Percentiles rank a stretch among this genome's conserved stretches.
phyloP scores from a whole-genome alignment of 1,139 yeast genomes.

The Magnusiomyces magnusii region DNA sequence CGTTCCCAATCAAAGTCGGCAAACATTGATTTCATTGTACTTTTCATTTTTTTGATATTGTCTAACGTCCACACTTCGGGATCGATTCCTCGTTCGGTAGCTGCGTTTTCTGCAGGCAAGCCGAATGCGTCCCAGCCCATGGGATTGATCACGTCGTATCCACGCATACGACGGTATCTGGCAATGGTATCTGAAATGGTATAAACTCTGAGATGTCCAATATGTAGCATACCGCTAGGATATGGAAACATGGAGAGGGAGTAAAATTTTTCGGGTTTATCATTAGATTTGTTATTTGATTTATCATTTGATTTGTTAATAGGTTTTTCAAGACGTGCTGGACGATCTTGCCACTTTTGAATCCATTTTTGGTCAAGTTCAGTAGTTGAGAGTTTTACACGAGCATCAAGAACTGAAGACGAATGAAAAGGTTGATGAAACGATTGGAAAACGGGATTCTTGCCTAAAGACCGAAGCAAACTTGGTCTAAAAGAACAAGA shows the following conservation, averaged over 20 bases:
- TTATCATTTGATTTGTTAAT: neutral
- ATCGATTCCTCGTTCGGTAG: slow-evolving; percentile 71
- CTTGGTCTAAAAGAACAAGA: no score
- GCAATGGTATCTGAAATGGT: slow-evolving; percentile 82
- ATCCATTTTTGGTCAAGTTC: slow-evolving; percentile 32
- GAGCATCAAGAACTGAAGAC: slow-evolving; percentile 7
- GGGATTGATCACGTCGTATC: slow-evolving; percentile 78
- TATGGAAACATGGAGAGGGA: slow-evolving; percentile 90
- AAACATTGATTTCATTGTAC: slow-evolving; percentile 67
- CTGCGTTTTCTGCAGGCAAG: slow-evolving; percentile 96
- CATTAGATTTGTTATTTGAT: slow-evolving; percentile 17
- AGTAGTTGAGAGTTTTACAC: slow-evolving; percentile 11
- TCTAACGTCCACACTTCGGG: slow-evolving; percentile 77
- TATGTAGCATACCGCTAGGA: slow-evolving; percentile 86
- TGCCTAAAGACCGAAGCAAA: neutral
- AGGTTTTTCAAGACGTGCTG: slow-evolving; percentile 20
- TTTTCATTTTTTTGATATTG: slow-evolving; percentile 76
- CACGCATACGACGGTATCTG: slow-evolving; percentile 68
- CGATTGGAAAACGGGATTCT: neutral
- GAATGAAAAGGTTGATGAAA: neutral
- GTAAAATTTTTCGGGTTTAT: slow-evolving; percentile 38
- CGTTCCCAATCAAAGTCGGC: slow-evolving; percentile 93
- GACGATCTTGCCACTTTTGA: slow-evolving; percentile 23
- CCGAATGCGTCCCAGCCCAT: slow-evolving; percentile 99
- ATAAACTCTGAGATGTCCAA: slow-evolving; percentile 91